These are phyloP conservation scores for Penicillium brasilianum DNA, from an alignment of 2,329 filamentous ascomycete genomes.

Conservation along the genomic window DNA sequence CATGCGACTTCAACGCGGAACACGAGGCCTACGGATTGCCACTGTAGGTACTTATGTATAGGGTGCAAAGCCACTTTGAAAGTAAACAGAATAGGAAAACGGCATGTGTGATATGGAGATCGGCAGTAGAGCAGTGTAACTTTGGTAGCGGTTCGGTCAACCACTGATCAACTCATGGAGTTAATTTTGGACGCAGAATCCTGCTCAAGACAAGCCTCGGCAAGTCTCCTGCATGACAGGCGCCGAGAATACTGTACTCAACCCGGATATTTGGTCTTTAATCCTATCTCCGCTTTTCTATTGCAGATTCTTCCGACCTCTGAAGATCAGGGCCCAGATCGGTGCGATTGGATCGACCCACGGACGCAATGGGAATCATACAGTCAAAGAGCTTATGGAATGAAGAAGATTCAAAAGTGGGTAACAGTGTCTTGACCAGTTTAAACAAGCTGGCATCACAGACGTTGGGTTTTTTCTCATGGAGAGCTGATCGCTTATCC, in stretches of 20 bases:
- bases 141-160: background rate
- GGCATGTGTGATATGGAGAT: background rate
- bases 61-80: background rate
- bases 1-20: background rate
- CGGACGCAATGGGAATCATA: too few species aligned
- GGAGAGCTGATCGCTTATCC: background rate
- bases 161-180: too few species aligned
- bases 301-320: background rate
- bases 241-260: too few species aligned
- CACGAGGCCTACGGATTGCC: background rate
- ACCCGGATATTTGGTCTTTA: background rate
- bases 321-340: background rate
- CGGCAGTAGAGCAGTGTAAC: background rate
- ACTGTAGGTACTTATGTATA: background rate
- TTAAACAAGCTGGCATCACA: background rate
- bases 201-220: background rate
- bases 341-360: background rate
- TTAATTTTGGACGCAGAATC: too few species aligned
- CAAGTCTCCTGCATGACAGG: background rate
- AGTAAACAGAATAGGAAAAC: background rate
- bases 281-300: background rate
- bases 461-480: background rate
- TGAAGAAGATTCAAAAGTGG: background rate
- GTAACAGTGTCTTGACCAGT: background rate
- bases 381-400: too few species aligned